Base-by-base conservation (phyloP, 108 stramenopile genomes). In the Skeletonema grethae region DNA sequence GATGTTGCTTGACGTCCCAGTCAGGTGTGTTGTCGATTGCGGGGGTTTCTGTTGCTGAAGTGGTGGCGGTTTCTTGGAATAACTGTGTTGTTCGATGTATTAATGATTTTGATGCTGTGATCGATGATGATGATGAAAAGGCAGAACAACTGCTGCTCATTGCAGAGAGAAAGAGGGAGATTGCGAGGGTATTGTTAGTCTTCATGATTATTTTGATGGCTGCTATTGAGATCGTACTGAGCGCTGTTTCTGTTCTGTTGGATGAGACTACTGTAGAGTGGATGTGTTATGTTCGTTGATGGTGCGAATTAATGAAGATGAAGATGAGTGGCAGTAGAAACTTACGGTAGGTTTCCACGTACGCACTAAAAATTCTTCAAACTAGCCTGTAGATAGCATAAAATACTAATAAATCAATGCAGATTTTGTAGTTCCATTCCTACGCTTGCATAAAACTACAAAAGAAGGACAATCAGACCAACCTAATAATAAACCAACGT, bases 1-100 rank as follows among this genome's bases (percentile, higher is more conserved):
- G 71, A 43, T 79, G 78, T 58, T 79, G 78, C 12, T 73, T 79
- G 9, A 39, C 30, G 30, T 72, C 71, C 70, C 70, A 67, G 31
- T 36, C 57, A n/a, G 78, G 65, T 29, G 50, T 53, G 50, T 53
- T 73, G 34, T 53, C 53, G 2, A 38, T 24, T 36, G 32, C 22
- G 11, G 53, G 25, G 7, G 13, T 18, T 28, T 28, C 25, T 58
- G 56, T 9, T 57, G 67, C 0, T 22, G 70, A n/a, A 5, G 18
- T 5, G 60, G 30, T 16, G 7, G 50, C n/a, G 18, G 15, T 8
- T 53, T 53, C 50, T 53, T 53, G 50, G 18, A 22, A 18, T 48
- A 18, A 7, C 8, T 4, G 22, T 53, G 20, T 22, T 28, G 25
- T 28, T 5, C 20, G 50, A 20, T 53, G 50, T 53, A 53, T 53